A percentile compares a stretch with the other conserved stretches of the same genome.
Evolutionary conservation across 352 stramenopile species (phyloP).

Genomic region (Saprolegnia parasitica): DNA sequence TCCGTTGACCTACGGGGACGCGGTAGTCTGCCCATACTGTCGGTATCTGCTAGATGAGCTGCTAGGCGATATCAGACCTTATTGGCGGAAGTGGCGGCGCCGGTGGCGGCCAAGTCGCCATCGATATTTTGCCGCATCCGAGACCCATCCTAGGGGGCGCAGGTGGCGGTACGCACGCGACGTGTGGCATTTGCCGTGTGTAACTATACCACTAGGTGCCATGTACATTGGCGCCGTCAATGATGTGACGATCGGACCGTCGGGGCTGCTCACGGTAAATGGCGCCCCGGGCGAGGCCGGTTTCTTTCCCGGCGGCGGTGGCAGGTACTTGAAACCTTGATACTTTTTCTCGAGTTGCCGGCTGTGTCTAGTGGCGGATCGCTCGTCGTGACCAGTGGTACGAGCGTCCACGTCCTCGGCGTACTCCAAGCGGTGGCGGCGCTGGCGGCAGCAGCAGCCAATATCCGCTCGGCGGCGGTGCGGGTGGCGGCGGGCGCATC

Average conservation of each 20-base stretch:
- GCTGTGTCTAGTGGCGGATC: constrained; percentile 3
- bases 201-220: constrained; percentile 33
- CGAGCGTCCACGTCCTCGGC: constrained; percentile 15
- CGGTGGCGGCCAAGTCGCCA: constrained; percentile 75
- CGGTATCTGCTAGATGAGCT: constrained; percentile 16
- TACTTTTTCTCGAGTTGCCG: neutral
- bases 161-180: constrained; percentile 63
- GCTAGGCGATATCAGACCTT: constrained; percentile 55
- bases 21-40: neutral
- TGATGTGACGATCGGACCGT: constrained; percentile 87
- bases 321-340: neutral
- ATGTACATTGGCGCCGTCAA: constrained; percentile 90
- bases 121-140: constrained; percentile 63
- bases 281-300: constrained; percentile 52
- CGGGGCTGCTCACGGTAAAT: constrained; percentile 74
- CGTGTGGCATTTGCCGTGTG: neutral
- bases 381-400: constrained; percentile 18
- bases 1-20: constrained; percentile 33
- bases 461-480: neutral
- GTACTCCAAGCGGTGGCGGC: constrained; percentile 1
- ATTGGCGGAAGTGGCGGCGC: constrained; percentile 89
- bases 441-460: neutral
- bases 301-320: constrained; percentile 29
- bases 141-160: constrained; percentile 82
- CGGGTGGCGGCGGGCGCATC: constrained; percentile 14